phyloP scores from a whole-genome alignment of 805 yeast genomes.

The Torulaspora gathmanii region DNA sequence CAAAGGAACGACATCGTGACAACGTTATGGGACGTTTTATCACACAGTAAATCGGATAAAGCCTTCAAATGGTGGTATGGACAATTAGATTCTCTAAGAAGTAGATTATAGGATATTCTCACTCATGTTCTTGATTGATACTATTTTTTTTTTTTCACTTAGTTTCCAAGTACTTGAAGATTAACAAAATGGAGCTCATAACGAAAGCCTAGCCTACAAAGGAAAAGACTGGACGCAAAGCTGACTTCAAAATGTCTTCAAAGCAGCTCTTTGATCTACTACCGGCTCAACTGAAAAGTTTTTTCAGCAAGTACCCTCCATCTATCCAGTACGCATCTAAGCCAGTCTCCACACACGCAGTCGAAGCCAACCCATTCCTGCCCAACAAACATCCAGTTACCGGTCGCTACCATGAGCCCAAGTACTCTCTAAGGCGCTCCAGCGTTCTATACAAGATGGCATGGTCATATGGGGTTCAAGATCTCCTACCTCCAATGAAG shows the following conservation, averaged over 20 bases:
- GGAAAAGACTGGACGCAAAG: not conserved
- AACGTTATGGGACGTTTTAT: conserved; percentile 23
- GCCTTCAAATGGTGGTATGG: conserved; percentile 33
- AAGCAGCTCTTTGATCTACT: conserved; percentile 48
- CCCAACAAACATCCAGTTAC: conserved; percentile 82
- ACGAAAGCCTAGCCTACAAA: not conserved
- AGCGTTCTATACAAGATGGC: conserved; percentile 82
- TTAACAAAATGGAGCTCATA: not conserved
- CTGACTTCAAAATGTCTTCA: conserved; percentile 18
- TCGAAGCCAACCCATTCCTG: conserved; percentile 78
- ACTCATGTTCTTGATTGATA: not conserved
- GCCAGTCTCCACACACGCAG: conserved; percentile 62
- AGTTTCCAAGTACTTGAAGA: not conserved
- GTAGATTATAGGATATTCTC: conserved; percentile 1
- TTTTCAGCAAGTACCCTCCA: conserved; percentile 82
- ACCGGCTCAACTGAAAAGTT: conserved; percentile 64
- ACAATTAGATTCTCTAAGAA: conserved; percentile 6
- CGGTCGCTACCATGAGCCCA: conserved; percentile 69
- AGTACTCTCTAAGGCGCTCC: conserved; percentile 74
- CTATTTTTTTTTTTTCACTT: not conserved
- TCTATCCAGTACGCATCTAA: conserved; percentile 55
- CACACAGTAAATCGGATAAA: conserved; percentile 15
- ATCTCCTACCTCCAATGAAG: conserved; percentile 55
- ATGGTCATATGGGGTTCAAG: conserved; percentile 70
- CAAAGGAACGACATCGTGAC: conserved; percentile 13